phyloP scores from a whole-genome alignment of 1,139 yeast genomes.

The Wickerhamiella infanticola region DNA sequence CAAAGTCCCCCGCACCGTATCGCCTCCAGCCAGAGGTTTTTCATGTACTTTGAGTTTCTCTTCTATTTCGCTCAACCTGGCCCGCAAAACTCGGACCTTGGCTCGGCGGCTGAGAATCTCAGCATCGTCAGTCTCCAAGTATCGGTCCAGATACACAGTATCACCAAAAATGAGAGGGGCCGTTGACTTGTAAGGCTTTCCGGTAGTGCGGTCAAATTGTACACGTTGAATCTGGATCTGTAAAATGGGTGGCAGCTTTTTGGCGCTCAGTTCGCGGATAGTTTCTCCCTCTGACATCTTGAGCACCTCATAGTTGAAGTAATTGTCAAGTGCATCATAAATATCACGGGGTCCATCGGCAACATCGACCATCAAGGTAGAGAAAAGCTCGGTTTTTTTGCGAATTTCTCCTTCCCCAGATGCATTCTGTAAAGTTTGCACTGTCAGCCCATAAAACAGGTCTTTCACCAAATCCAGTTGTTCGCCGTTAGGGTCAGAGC shows the following conservation, averaged over 20 bases:
- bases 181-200: slow-evolving; percentile 65
- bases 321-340: slow-evolving; percentile 78
- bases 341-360: slow-evolving; percentile 79
- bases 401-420: slow-evolving; percentile 28
- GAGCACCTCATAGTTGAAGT: slow-evolving; percentile 61
- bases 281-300: slow-evolving; percentile 59
- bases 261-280: slow-evolving; percentile 49
- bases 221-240: slow-evolving; percentile 93
- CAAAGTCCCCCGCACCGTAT: slow-evolving; percentile 22
- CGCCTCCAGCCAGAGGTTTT: slow-evolving; percentile 12
- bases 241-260: slow-evolving; percentile 59
- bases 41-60: neutral
- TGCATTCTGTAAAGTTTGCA: slow-evolving; percentile 35
- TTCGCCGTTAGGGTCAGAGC: slow-evolving; percentile 42
- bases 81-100: slow-evolving; percentile 52
- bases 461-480: slow-evolving; percentile 66
- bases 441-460: slow-evolving; percentile 62
- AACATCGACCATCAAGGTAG: slow-evolving; percentile 67
- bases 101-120: slow-evolving; percentile 34
- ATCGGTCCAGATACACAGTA: slow-evolving; percentile 69
- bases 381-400: slow-evolving; percentile 58
- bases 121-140: slow-evolving; percentile 55
- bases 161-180: slow-evolving; percentile 74
- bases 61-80: slow-evolving; percentile 26
- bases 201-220: slow-evolving; percentile 60